Evolutionary conservation across 1,139 yeast genomes (phyloP).

Genomic region (Sugiyamaella novakii): DNA sequence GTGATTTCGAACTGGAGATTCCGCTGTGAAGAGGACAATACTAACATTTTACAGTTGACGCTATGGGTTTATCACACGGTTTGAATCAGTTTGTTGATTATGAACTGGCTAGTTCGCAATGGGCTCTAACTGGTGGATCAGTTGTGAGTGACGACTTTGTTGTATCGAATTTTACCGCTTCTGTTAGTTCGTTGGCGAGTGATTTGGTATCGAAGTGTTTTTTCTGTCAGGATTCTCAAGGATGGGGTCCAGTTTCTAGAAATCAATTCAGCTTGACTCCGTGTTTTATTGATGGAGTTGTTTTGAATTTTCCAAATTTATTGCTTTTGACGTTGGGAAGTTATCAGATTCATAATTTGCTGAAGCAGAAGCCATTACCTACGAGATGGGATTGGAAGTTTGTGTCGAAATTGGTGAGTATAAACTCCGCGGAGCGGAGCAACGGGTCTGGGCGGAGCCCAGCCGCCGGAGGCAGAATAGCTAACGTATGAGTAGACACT

Average conservation of each 20-base stretch:
- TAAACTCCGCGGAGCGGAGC: background rate
- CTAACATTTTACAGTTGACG: too few species aligned
- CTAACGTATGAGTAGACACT: constrained; percentile 7
- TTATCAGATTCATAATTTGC: constrained; percentile 44
- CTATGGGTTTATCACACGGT: constrained; percentile 16
- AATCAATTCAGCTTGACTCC: constrained; percentile 70
- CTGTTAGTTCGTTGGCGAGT: constrained; percentile 1
- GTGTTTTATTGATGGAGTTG: constrained; percentile 75
- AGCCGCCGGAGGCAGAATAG: background rate
- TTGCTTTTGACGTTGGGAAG: constrained; percentile 59
- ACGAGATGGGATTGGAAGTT: constrained; percentile 44
- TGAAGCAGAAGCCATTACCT: constrained; percentile 35
- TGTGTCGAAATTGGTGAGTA: constrained; percentile 46
- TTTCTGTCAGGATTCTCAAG: constrained; percentile 55
- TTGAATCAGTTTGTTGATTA: constrained; percentile 12
- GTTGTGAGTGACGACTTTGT: background rate
- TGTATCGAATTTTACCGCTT: background rate
- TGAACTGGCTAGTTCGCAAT: constrained; percentile 13
- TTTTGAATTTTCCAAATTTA: constrained; percentile 55
- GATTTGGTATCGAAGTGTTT: constrained; percentile 6
- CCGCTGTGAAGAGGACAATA: too few species aligned
- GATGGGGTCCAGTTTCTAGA: constrained; percentile 72
- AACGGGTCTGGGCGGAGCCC: constrained; percentile 5
- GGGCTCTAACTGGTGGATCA: constrained; percentile 4
- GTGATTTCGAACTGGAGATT: too few species aligned